Evolutionary conservation across 768 basidiomycete genomes (phyloP), one percentile per base, ranked within the genome.

Genomic region (Goffeauzyma gilvescens): DNA sequence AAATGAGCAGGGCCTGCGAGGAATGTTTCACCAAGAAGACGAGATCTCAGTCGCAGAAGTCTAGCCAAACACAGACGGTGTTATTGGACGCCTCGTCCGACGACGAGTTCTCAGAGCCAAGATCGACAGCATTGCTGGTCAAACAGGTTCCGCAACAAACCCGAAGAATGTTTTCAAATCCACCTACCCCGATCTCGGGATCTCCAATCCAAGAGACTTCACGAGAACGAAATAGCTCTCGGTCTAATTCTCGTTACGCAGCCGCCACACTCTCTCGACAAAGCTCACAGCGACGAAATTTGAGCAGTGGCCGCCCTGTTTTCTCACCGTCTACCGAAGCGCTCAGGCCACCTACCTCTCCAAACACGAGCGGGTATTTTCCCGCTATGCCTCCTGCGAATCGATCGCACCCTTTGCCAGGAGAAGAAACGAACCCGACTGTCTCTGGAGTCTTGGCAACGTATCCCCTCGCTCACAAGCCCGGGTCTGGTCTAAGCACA

Each of bases 391-490:
- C 44, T 17, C 44, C 44, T 38, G 38, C 44, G 2, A 24, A 23
- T 22, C 39, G 33, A 32, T 23, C 44, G 20, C 38, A 39, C 22
- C n/a, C n/a, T n/a, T 32, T 45, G 17, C 44, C 44, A 4, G 44
- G 44, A 14, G 44, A 45, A 34, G 44, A 45, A 28, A 37, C 44
- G 38, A 45, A 39, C 22, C 33, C 30, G n/a, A 38, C 38, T n/a
- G 44, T 45, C 8, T 26, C 35, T 23, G 46, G 41, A 5, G 32
- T 43, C 26, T 22, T 49, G 17, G 42, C 42, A 21, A 41, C 18
- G 24, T 49, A 49, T 31, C 47, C 47, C 6, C 35, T 49, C 2
- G 47, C 47, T 3, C 32, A 46, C 30, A 39, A 34, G 28, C 40
- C 40, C 2, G 30, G 30, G 2, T 1, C 40, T 32, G 22, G n/a